Percentiles rank a stretch among this genome's conserved stretches.
Evolutionary conservation across 2,329 filamentous ascomycete species (phyloP).

Genomic region (Graphiopsis chlorocephala): DNA sequence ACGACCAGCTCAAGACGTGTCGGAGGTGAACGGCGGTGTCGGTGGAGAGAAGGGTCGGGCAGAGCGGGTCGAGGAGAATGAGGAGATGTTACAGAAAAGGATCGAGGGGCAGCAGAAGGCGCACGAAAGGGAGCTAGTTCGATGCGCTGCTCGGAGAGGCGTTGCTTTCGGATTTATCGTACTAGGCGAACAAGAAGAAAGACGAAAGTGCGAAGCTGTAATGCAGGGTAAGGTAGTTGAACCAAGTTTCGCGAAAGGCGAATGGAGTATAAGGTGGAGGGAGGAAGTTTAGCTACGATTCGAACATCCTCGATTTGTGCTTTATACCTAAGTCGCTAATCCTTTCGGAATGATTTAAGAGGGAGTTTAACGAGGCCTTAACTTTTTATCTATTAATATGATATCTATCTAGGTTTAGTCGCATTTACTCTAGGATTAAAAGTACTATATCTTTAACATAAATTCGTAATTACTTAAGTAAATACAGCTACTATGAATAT

Average conservation of each 20-base stretch:
- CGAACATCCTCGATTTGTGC: too few relatives aligned
- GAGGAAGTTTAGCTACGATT: background rate
- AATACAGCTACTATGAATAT: too few relatives aligned
- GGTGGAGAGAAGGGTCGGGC: constrained; percentile 55
- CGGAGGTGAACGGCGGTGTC: constrained; percentile 56
- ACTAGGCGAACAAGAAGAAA: constrained; percentile 17
- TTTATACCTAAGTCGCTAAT: too few relatives aligned
- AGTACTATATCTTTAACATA: too few relatives aligned
- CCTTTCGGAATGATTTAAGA: too few relatives aligned
- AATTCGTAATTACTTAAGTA: too few relatives aligned
- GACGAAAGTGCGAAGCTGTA: constrained; percentile 52
- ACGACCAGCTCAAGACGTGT: constrained; percentile 42
- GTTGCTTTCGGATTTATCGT: constrained; percentile 54
- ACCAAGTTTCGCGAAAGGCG: constrained; percentile 59
- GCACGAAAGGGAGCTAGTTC: constrained; percentile 56
- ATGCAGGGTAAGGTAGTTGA: constrained; percentile 60
- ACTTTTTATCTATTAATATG: too few relatives aligned
- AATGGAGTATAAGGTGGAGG: constrained; percentile 43
- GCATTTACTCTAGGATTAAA: too few relatives aligned
- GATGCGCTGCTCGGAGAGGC: constrained; percentile 59
- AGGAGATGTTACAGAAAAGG: constrained; percentile 50
- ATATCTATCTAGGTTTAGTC: too few relatives aligned
- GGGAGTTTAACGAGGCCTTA: too few relatives aligned
- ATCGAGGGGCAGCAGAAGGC: constrained; percentile 49
- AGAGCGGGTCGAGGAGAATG: constrained; percentile 53